Evolutionary conservation across 768 basidiomycete species (phyloP).

Genomic region (Gelatoporia subvermispora): DNA sequence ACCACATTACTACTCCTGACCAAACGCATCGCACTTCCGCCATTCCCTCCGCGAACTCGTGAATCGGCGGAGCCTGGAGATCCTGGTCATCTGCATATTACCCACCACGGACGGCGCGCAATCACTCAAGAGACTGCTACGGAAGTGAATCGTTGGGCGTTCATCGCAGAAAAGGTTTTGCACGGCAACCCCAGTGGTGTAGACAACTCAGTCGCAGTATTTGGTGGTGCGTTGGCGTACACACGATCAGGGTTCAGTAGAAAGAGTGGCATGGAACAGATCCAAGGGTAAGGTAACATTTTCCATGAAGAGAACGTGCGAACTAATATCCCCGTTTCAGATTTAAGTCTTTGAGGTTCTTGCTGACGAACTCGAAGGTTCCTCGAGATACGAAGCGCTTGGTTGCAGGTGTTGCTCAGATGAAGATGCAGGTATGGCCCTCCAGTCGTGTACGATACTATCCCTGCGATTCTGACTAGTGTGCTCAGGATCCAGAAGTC

Average conservation of each 20-base stretch:
- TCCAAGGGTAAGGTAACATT: slow-evolving; percentile 58
- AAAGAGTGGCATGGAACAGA: slow-evolving; percentile 77
- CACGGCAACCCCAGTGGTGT: slow-evolving; percentile 98
- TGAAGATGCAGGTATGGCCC: slow-evolving; percentile 52
- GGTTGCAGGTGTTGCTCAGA: slow-evolving; percentile 81
- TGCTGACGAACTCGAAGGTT: slow-evolving; percentile 90
- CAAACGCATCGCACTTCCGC: slow-evolving; percentile 57
- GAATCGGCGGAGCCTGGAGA: slow-evolving; percentile 22
- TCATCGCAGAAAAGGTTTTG: slow-evolving; percentile 90
- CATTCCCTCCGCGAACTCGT: slow-evolving; percentile 43
- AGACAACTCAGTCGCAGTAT: slow-evolving; percentile 91
- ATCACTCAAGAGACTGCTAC: slow-evolving; percentile 64
- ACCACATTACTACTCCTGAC: slow-evolving; percentile 76
- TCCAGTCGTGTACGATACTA: background rate
- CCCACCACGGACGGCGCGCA: slow-evolving; percentile 61
- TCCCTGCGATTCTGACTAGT: background rate
- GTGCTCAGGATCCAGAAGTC: slow-evolving; percentile 70
- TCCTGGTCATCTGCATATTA: slow-evolving; percentile 54
- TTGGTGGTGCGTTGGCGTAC: slow-evolving; percentile 90
- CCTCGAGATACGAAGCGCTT: slow-evolving; percentile 92
- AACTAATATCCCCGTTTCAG: slow-evolving; percentile 33
- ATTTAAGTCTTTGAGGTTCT: slow-evolving; percentile 85
- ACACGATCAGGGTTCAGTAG: slow-evolving; percentile 73
- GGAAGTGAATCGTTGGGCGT: slow-evolving; percentile 88
- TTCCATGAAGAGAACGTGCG: slow-evolving; percentile 5